A percentile compares a stretch with the other conserved stretches of the same genome.
phyloP scores from a whole-genome alignment of 1,284 basidiomycete species.

The Ganoderma leucocontextum region DNA sequence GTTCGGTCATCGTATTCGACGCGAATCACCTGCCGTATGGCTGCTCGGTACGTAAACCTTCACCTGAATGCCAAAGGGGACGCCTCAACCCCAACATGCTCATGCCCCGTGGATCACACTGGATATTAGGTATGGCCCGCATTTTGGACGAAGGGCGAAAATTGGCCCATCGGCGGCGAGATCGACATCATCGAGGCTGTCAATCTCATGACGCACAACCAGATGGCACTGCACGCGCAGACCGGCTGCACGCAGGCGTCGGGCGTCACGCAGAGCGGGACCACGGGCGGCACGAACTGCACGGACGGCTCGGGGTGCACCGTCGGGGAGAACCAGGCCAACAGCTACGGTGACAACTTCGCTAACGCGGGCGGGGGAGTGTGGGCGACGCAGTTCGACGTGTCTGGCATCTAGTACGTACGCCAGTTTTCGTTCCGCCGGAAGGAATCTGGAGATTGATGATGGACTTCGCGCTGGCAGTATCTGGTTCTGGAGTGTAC shows the following conservation, averaged over 20 bases:
- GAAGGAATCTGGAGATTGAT: conserved; percentile 12
- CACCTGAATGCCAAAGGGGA: background rate
- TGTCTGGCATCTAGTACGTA: conserved; percentile 48
- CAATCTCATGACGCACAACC: conserved; percentile 53
- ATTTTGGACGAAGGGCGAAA: conserved; percentile 62
- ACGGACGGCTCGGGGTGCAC: conserved; percentile 60
- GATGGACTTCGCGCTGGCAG: conserved; percentile 40
- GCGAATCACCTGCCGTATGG: conserved; percentile 66
- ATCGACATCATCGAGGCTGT: conserved; percentile 63
- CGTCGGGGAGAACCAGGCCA: conserved; percentile 55
- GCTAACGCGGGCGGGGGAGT: conserved; percentile 68
- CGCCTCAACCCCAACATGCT: background rate
- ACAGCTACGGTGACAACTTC: conserved; percentile 64
- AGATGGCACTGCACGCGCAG: conserved; percentile 57
- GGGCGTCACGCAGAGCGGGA: conserved; percentile 48
- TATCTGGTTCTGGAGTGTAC: conserved; percentile 74
- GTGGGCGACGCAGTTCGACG: conserved; percentile 68
- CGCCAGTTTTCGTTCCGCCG: conserved; percentile 14
- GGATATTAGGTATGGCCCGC: conserved; percentile 53
- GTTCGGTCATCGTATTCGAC: conserved; percentile 69
- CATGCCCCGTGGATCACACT: background rate
- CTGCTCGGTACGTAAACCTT: conserved; percentile 49
- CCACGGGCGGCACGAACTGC: conserved; percentile 50
- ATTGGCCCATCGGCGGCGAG: conserved; percentile 65
- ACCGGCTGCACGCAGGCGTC: conserved; percentile 44